phyloP scores from a whole-genome alignment of 2,329 filamentous ascomycete species.

The Claviceps paspali region DNA sequence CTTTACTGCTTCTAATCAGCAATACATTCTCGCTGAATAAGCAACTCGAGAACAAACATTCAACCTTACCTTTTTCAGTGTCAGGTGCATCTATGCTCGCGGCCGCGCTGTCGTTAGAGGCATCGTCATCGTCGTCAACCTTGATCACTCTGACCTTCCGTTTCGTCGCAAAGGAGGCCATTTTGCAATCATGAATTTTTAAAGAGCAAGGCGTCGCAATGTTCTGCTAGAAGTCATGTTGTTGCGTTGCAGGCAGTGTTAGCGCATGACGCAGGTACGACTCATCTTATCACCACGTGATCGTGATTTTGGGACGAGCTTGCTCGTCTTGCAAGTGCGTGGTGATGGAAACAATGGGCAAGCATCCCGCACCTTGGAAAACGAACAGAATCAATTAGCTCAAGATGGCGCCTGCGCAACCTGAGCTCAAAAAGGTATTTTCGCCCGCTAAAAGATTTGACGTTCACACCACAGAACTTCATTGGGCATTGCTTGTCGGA shows the following conservation, averaged over 20 bases:
- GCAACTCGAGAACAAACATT: background rate
- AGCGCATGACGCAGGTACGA: conserved; percentile 1
- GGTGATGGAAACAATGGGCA: conserved; percentile 12
- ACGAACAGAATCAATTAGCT: conserved; percentile 11
- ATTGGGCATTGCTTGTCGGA: background rate
- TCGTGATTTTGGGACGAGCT: conserved; percentile 10
- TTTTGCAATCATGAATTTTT: conserved; percentile 14
- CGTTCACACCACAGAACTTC: too few relatives aligned
- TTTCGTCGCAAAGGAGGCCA: conserved; percentile 41
- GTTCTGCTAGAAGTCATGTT: background rate
- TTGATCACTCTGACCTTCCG: conserved; percentile 67
- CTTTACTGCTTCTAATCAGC: conserved; percentile 19
- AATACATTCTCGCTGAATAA: conserved; percentile 10
- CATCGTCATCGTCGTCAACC: conserved; percentile 50
- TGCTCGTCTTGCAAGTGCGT: conserved; percentile 10
- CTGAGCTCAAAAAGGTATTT: conserved; percentile 89
- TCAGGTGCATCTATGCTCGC: conserved; percentile 11
- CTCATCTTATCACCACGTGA: conserved; percentile 38
- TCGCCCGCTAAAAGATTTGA: background rate
- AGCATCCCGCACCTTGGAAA: conserved; percentile 4
- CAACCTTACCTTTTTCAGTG: conserved; percentile 23
- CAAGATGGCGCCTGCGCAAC: conserved; percentile 96
- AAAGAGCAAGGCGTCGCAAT: background rate
- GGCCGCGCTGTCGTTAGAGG: conserved; percentile 14
- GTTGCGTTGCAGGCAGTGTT: background rate